Percentiles rank a stretch among this genome's conserved stretches.
Conservation (phyloP, 2,329 filamentous ascomycete species). For the Venturia effusa region DNA sequence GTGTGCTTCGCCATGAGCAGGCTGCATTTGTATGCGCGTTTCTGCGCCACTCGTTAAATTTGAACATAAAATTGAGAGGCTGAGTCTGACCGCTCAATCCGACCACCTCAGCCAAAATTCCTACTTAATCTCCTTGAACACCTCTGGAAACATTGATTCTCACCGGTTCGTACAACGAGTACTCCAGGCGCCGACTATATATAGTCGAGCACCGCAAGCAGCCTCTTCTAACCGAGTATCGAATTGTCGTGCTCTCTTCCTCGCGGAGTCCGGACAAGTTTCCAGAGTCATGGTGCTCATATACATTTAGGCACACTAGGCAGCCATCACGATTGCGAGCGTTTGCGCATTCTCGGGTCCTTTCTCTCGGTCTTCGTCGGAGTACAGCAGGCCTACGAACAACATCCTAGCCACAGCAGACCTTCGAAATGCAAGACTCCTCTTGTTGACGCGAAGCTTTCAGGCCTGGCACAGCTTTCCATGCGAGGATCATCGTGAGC, state of each 20-base stretch:
- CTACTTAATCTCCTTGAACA: background rate
- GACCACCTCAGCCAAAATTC: background rate
- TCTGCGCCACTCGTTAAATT: background rate
- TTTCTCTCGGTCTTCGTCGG: background rate
- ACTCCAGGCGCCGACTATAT: background rate
- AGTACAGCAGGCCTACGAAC: background rate
- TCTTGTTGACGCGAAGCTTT: background rate
- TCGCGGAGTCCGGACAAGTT: background rate
- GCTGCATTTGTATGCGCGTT: background rate
- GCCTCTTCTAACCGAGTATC: background rate
- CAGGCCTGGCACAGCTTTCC: background rate
- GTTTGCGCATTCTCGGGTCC: background rate
- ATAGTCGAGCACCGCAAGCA: background rate
- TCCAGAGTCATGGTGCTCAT: background rate
- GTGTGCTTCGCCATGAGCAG: background rate
- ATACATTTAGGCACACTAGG: background rate
- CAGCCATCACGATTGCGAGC: background rate
- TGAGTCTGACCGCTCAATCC: background rate
- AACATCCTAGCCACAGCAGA: background rate
- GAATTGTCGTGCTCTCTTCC: background rate
- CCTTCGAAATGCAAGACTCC: background rate
- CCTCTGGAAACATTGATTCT: background rate
- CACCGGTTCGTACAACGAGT: background rate
- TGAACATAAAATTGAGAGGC: background rate
- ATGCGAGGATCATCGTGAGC: background rate